Evolutionary conservation across 148 eudicot species (phyloP), one percentile per base, ranked within the genome.

Genomic region (Suaeda aralocaspica): DNA sequence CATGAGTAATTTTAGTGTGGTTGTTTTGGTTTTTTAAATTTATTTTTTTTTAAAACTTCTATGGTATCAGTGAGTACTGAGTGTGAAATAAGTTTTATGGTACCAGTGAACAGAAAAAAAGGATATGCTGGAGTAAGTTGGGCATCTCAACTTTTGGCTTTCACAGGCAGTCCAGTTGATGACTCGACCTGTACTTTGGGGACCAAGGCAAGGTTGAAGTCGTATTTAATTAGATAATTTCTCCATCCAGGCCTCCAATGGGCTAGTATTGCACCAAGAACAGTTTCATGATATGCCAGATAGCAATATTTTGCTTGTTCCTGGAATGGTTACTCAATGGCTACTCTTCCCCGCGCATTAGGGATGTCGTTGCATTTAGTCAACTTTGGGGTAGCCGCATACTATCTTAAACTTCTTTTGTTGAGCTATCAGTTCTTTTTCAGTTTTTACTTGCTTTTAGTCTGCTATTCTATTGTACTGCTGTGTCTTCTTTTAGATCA

Each of bases 241-340:
- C 26, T 14, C n/a, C n/a, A n/a, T 24, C 2, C 9, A 41, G 21
- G n/a, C 24, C 31, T 50, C 41, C 72, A n/a, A 51, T 49, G 60
- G 8, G 56, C 68, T 25, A 31, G 21, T 61, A 60, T 77, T 45
- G n/a, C 16, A 44, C 39, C 50, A 19, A 42, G 49, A 46, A n/a
- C n/a, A 9, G 60, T 14, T 61, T 60, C 57, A 31, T 56, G n/a
- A 41, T 51, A 9, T 84, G 81, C 76, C n/a, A 93, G 98, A 87
- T 90, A 59, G 98, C 96, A 6, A 87, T 85, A 42, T 93, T 90
- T 84, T 93, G 88, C 78, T 84, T 89, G 39, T 93, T 93, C 76
- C 89, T 93, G 70, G 96, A 36, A 88, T 90, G 98, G 90, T 87
- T 75, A 87, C 98, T 31, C 81, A 71, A 53, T 93, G 98, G 98